Conservation (phyloP, 306 rosid genomes). For the Biancaea sappan region DNA sequence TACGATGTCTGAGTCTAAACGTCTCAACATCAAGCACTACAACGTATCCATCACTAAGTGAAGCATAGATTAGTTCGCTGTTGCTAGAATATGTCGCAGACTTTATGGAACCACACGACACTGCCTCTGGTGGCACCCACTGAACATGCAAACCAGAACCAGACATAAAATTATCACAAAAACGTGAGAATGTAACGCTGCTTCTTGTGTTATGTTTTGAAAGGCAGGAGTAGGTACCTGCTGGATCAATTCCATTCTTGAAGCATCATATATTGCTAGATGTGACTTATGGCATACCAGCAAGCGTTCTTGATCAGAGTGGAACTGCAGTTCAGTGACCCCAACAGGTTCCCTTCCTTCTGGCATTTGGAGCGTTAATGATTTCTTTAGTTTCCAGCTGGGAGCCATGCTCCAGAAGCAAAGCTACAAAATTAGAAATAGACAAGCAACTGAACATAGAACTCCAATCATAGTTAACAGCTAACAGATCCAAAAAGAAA, state of each 20-base stretch:
- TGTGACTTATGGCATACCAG: constrained; percentile 55
- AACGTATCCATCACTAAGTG: too few species aligned
- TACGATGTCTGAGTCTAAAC: too few species aligned
- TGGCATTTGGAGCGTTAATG: constrained; percentile 46
- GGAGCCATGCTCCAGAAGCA: constrained; percentile 49
- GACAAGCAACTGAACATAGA: constrained; percentile 6
- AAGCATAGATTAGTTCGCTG: too few species aligned
- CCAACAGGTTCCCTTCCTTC: constrained; percentile 37
- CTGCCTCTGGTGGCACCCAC: too few species aligned
- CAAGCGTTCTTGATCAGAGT: constrained; percentile 49
- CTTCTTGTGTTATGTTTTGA: background rate
- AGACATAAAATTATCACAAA: too few species aligned
- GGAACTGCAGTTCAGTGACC: constrained; percentile 42
- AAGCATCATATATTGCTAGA: constrained; percentile 57
- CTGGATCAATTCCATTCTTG: constrained; percentile 47
- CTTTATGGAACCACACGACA: too few species aligned
- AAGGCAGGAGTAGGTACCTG: constrained; percentile 36
- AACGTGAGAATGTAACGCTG: too few species aligned
- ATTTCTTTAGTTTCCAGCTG: constrained; percentile 48
- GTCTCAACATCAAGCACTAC: too few species aligned
- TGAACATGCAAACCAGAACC: too few species aligned
- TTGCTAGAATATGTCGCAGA: too few species aligned
- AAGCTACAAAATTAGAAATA: constrained; percentile 26
- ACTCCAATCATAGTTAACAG: background rate
- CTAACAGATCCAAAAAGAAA: background rate